These are phyloP conservation scores for Porphyridium purpureum DNA, from an alignment of 23 red algal genomes.

Conservation along the genomic window DNA sequence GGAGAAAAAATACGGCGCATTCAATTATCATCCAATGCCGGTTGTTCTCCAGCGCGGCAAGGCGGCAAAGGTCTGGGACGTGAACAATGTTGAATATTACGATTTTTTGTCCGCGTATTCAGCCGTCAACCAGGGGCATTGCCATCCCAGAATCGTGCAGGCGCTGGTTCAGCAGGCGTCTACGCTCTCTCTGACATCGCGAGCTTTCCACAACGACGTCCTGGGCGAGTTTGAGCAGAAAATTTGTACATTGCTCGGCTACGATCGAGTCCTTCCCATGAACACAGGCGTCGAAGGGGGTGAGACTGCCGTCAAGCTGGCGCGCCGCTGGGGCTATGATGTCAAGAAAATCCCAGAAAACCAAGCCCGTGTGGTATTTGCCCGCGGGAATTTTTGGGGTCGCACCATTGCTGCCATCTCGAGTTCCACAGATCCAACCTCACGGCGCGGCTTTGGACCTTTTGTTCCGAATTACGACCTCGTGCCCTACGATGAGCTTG, in stretches of 20 bases:
- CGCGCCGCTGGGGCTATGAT: constrained; percentile 84
- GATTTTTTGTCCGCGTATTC: constrained; percentile 91
- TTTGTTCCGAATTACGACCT: constrained; percentile 69
- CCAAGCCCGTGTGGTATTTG: constrained; percentile 57
- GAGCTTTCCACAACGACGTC: constrained; percentile 83
- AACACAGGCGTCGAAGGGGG: constrained; percentile 91
- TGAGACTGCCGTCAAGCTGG: constrained; percentile 96
- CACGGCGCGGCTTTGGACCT: constrained; percentile 66
- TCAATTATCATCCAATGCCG: constrained; percentile 91
- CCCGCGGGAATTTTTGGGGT: constrained; percentile 85
- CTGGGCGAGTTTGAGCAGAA: constrained; percentile 51
- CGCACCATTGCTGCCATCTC: constrained; percentile 71
- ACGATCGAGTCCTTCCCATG: constrained; percentile 75
- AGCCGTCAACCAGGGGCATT: constrained; percentile 92
- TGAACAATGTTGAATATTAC: constrained; percentile 50
- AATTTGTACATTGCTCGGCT: constrained; percentile 50
- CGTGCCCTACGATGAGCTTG: constrained; percentile 55
- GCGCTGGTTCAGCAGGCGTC: constrained; percentile 56
- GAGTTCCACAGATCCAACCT: constrained; percentile 40
- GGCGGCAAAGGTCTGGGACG: constrained; percentile 65
- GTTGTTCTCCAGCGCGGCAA: constrained; percentile 62
- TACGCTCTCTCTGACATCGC: constrained; percentile 71
- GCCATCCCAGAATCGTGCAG: constrained; percentile 66
- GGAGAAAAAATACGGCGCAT: constrained; percentile 47
- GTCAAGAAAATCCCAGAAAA: constrained; percentile 69